Percentiles rank a stretch among this genome's conserved stretches.
Evolutionary conservation across 768 basidiomycete genomes (phyloP).

Genomic region (Crassisporium funariophilum): DNA sequence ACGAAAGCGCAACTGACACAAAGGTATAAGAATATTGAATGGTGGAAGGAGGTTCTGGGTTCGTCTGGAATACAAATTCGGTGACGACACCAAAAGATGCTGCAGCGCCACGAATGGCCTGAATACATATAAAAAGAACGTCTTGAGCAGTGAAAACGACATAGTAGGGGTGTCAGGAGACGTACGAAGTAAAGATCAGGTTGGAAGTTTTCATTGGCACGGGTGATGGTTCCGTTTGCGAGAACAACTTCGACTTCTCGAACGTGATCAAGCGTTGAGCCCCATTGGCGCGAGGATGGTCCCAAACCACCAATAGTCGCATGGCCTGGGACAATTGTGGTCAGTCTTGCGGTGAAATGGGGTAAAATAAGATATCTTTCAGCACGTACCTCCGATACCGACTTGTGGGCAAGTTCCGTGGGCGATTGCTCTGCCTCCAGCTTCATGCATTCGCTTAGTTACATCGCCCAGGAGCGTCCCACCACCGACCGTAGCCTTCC

Average conservation of each 20-base stretch:
- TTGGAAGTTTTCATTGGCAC: constrained; percentile 4
- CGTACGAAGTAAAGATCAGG: constrained; percentile 9
- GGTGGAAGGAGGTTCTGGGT: constrained; percentile 6
- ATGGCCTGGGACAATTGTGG: background rate
- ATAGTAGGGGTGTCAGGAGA: background rate
- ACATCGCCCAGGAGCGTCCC: constrained; percentile 9
- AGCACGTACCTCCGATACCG: constrained; percentile 5
- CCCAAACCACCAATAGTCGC: constrained; percentile 9
- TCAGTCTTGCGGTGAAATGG: background rate
- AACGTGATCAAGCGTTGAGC: constrained; percentile 7
- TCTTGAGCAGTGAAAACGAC: too few species aligned
- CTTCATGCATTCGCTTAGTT: constrained; percentile 8
- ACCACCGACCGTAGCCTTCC: constrained; percentile 8
- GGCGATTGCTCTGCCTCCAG: constrained; percentile 6
- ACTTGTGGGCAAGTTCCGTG: constrained; percentile 10
- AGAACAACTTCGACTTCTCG: constrained; percentile 11
- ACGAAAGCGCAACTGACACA: background rate
- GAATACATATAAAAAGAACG: background rate
- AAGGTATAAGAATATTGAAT: constrained; percentile 9
- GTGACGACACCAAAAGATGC: constrained; percentile 9
- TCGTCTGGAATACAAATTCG: constrained; percentile 10
- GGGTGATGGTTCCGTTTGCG: constrained; percentile 8
- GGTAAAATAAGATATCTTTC: background rate
- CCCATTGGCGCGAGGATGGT: constrained; percentile 9
- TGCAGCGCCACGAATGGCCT: constrained; percentile 9